phyloP scores from a whole-genome alignment of 2,329 filamentous ascomycete genomes.

The Podosphaera fusca region DNA sequence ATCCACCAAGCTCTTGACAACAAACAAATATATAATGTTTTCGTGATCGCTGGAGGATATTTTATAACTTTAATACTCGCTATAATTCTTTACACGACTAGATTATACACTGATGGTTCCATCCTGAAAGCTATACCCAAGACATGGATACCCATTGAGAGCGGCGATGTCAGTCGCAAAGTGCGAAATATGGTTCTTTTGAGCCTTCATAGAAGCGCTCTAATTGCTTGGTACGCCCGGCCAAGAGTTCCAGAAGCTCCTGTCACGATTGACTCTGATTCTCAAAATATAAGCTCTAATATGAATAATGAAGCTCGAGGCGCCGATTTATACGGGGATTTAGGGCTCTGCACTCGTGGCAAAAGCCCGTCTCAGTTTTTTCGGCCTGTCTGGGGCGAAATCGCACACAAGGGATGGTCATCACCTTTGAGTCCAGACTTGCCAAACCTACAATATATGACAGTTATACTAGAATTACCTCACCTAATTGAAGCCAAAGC shows the following conservation, averaged over 20 bases:
- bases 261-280: slow-evolving; percentile 9
- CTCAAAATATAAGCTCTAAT: slow-evolving; percentile 3
- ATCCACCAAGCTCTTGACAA: slow-evolving; percentile 54
- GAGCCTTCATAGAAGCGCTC: slow-evolving; percentile 51
- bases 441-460: slow-evolving; percentile 60
- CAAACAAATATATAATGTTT: slow-evolving; percentile 52
- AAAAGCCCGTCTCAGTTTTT: slow-evolving; percentile 5
- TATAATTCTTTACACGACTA: slow-evolving; percentile 52
- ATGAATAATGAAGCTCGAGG: background rate
- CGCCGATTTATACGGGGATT: slow-evolving; percentile 1
- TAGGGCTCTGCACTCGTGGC: background rate
- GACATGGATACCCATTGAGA: slow-evolving; percentile 63
- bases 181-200: slow-evolving; percentile 56
- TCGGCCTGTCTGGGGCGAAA: slow-evolving; percentile 44
- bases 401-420: slow-evolving; percentile 75
- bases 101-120: slow-evolving; percentile 70
- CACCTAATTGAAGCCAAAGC: slow-evolving; percentile 84
- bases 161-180: slow-evolving; percentile 52
- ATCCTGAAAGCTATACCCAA: slow-evolving; percentile 69
- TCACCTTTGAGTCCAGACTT: slow-evolving; percentile 54
- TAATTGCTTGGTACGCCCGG: slow-evolving; percentile 55
- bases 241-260: slow-evolving; percentile 31
- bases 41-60: slow-evolving; percentile 58
- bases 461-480: slow-evolving; percentile 63
- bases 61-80: slow-evolving; percentile 47